These are phyloP conservation scores for Alternaria triticina DNA, from an alignment of 2,329 filamentous ascomycete genomes.

Conservation along the genomic window DNA sequence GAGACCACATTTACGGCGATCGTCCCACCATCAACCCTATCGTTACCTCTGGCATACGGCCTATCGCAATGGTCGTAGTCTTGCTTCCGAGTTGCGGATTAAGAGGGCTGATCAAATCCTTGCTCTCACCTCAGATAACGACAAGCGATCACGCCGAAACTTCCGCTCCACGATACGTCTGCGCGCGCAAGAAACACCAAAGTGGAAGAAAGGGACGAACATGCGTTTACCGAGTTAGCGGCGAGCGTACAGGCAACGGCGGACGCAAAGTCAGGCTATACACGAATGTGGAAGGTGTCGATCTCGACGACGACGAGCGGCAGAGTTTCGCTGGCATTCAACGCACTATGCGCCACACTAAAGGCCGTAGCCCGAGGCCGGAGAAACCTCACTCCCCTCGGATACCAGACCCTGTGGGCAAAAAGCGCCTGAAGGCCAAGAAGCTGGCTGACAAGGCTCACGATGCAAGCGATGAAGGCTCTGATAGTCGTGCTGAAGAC, in stretches of 20 bases:
- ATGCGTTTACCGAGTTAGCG: neutral
- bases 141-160: neutral
- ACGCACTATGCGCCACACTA: neutral
- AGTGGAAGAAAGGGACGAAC: neutral
- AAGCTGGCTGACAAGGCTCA: neutral
- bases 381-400: neutral
- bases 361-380: neutral
- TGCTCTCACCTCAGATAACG: neutral
- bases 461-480: neutral
- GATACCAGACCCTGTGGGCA: neutral
- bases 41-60: neutral
- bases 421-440: neutral
- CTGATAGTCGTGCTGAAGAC: neutral
- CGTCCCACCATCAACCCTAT: neutral
- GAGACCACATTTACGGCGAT: neutral
- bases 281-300: neutral
- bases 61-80: neutral
- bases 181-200: neutral
- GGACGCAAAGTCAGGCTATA: neutral
- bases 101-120: neutral
- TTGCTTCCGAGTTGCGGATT: neutral
- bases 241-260: neutral
- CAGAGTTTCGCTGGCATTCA: neutral
- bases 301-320: neutral
- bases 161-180: neutral